Evolutionary conservation across 441 rosid species (phyloP).

Genomic region (Isatis lusitanica): DNA sequence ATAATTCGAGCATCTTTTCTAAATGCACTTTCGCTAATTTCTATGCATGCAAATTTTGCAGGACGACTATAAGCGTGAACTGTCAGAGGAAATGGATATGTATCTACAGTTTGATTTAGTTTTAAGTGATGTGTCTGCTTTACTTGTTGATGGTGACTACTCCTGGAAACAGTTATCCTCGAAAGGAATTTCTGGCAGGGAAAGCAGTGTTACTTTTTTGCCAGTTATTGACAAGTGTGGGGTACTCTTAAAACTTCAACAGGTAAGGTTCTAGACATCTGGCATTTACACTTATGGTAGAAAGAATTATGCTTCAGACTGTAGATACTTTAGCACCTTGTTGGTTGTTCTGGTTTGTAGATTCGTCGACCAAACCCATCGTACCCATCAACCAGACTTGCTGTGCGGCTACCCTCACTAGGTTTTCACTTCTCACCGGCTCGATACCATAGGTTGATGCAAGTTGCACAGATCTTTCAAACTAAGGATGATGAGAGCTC

Average conservation of each 20-base stretch:
- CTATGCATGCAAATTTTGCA: conserved; percentile 42
- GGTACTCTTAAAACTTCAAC: conserved; percentile 81
- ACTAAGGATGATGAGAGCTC: conserved; percentile 56
- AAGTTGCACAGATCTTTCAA: conserved; percentile 75
- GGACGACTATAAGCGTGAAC: conserved; percentile 62
- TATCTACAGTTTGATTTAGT: conserved; percentile 95
- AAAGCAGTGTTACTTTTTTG: conserved; percentile 51
- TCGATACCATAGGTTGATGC: conserved; percentile 98
- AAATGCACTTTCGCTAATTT: conserved; percentile 14
- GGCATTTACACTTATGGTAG: conserved; percentile 20
- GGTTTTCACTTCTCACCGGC: conserved; percentile 98
- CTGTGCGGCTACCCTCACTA: conserved; percentile 85
- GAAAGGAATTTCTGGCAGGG: conserved; percentile 32
- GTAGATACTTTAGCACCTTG: conserved; percentile 2
- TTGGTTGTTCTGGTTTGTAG: conserved; percentile 46
- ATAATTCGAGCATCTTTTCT: conserved; percentile 7
- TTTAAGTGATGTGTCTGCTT: conserved; percentile 92
- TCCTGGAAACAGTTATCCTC: conserved; percentile 62
- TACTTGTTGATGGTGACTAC: conserved; percentile 95
- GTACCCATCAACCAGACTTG: conserved; percentile 90
- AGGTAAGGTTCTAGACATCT: conserved; percentile 53
- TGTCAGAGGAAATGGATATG: conserved; percentile 63
- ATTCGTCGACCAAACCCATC: conserved; percentile 78
- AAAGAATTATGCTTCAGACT: conserved; percentile 20
- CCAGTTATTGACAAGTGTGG: conserved; percentile 98